Conservation (phyloP, 2,329 filamentous ascomycete genomes). For the Truncatella angustata region DNA sequence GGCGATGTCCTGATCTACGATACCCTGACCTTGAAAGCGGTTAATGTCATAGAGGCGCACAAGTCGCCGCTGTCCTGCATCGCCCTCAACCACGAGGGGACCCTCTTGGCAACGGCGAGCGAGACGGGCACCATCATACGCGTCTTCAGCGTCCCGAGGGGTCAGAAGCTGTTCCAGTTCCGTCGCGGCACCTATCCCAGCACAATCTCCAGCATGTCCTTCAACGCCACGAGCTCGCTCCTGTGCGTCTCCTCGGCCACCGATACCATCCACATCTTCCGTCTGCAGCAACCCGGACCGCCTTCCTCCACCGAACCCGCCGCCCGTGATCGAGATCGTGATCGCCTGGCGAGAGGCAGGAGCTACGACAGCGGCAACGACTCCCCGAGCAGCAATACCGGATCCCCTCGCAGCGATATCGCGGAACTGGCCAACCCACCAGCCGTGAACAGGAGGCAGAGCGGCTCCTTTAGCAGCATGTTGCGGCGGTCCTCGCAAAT, state of each 20-base stretch:
- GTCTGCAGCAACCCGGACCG: slow-evolving; percentile 54
- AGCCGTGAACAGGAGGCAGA: slow-evolving; percentile 44
- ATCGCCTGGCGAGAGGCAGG: slow-evolving; percentile 52
- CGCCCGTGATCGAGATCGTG: too few species aligned
- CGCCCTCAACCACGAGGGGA: slow-evolving; percentile 88
- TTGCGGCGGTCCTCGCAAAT: slow-evolving; percentile 93
- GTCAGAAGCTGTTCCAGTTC: slow-evolving; percentile 94
- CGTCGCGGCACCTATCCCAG: slow-evolving; percentile 92
- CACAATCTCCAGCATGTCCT: slow-evolving; percentile 97
- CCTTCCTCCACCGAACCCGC: slow-evolving; percentile 37
- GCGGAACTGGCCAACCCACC: slow-evolving; percentile 34
- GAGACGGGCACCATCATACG: slow-evolving; percentile 98
- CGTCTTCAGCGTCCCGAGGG: slow-evolving; percentile 88
- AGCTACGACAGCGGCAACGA: slow-evolving; percentile 56
- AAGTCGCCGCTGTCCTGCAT: slow-evolving; percentile 88
- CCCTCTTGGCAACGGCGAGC: slow-evolving; percentile 86
- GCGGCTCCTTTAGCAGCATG: slow-evolving; percentile 85
- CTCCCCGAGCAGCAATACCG: slow-evolving; percentile 43
- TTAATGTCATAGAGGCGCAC: slow-evolving; percentile 95
- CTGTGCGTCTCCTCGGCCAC: slow-evolving; percentile 95
- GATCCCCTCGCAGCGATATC: slow-evolving; percentile 47
- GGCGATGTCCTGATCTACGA: slow-evolving; percentile 95
- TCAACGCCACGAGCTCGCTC: slow-evolving; percentile 90
- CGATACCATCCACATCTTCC: slow-evolving; percentile 96
- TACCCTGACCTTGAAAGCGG: slow-evolving; percentile 81